Evolutionary conservation across 208 protist species (phyloP).

Genomic region (Histomonas meleagridis): DNA sequence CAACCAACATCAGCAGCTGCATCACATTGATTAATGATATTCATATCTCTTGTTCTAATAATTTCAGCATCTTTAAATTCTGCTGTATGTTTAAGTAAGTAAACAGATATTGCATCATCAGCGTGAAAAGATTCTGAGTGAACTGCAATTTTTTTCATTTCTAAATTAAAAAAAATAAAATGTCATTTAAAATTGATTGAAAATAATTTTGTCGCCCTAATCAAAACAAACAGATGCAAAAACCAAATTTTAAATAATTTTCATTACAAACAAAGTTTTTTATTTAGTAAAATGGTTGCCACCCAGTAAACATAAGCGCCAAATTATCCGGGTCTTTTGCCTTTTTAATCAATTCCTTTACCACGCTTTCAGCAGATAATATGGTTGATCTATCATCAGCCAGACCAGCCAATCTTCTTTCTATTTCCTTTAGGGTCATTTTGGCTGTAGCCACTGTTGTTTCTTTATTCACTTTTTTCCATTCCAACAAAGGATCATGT

Average conservation of each 20-base stretch:
- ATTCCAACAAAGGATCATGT: background rate
- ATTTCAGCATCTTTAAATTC: background rate
- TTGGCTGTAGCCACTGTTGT: background rate
- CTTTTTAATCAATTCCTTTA: slow-evolving; percentile 49
- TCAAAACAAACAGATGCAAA: too few species aligned
- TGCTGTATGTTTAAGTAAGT: background rate
- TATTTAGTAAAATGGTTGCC: slow-evolving; percentile 43
- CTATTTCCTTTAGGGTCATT: background rate
- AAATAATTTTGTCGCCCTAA: too few species aligned
- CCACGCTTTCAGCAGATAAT: background rate
- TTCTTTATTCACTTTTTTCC: background rate
- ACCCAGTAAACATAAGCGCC: slow-evolving; percentile 52
- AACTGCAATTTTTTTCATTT: slow-evolving; percentile 19
- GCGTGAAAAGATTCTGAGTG: background rate
- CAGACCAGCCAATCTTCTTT: background rate
- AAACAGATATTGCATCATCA: background rate
- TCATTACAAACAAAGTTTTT: too few species aligned
- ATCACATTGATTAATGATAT: background rate
- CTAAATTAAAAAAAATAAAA: too few species aligned
- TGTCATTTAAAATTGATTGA: too few species aligned
- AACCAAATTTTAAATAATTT: too few species aligned
- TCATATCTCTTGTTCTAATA: background rate
- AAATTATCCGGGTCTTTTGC: slow-evolving; percentile 51
- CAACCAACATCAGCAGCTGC: background rate
- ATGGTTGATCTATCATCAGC: background rate